A percentile compares a stretch with the other conserved stretches of the same genome.
Evolutionary conservation across 441 rosid genomes (phyloP).

Genomic region (Euphorbia neoarborescens): DNA sequence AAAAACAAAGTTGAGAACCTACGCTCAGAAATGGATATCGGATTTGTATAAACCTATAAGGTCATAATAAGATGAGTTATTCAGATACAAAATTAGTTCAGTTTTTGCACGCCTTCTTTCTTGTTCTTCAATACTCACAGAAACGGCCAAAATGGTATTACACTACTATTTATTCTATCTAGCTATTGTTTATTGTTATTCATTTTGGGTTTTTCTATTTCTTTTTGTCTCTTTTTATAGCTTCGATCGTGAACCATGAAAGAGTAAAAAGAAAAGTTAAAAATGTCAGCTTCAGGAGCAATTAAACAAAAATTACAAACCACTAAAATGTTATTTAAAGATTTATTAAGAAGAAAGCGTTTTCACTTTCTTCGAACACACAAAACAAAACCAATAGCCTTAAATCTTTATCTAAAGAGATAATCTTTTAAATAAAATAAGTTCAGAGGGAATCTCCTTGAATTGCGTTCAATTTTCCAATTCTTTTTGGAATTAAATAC

Average conservation of each 20-base stretch:
- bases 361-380: not conserved
- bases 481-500: not conserved
- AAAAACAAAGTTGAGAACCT: slow-evolving; percentile 2
- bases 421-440: not conserved
- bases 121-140: not conserved
- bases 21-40: not conserved
- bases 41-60: slow-evolving; percentile 1
- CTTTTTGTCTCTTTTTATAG: not conserved
- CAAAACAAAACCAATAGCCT: not conserved
- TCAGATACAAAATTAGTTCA: not conserved
- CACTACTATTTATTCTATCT: not conserved
- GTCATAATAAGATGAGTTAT: slow-evolving; percentile 3
- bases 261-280: not conserved
- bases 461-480: not conserved
- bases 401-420: not conserved
- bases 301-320: not conserved
- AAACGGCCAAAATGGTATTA: not conserved
- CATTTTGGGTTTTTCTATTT: not conserved
- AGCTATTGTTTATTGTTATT: not conserved
- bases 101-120: slow-evolving; percentile 2
- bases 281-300: not conserved
- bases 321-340: not conserved
- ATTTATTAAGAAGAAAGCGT: not conserved
- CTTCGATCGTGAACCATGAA: slow-evolving; percentile 3
- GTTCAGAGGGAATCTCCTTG: not conserved